These are phyloP conservation scores for Erucastrum elatum DNA, from an alignment of 345 rosid species.

Conservation along the genomic window DNA sequence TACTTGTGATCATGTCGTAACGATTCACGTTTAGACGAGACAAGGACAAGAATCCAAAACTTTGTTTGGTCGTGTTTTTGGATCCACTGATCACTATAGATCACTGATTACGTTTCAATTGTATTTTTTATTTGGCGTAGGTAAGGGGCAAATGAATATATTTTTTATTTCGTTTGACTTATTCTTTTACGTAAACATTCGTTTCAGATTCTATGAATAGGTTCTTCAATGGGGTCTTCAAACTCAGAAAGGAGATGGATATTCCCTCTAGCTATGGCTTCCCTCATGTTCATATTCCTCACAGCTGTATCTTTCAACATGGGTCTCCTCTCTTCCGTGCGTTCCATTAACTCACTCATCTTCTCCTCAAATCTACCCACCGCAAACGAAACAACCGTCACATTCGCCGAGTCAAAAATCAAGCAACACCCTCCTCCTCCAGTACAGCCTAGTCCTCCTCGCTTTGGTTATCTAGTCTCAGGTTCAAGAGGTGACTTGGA, in stretches of 20 bases:
- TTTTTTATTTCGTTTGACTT: neutral
- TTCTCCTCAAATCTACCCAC: slow-evolving; percentile 49
- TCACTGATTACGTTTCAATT: neutral
- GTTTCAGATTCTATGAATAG: slow-evolving; percentile 31
- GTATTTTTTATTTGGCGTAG: slow-evolving; percentile 8
- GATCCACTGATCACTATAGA: neutral
- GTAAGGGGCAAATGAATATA: slow-evolving; percentile 4
- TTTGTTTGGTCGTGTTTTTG: neutral
- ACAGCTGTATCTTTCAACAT: slow-evolving; percentile 82
- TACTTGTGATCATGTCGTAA: slow-evolving; percentile 25
- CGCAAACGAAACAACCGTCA: slow-evolving; percentile 36
- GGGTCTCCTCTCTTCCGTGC: slow-evolving; percentile 79
- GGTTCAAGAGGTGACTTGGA: slow-evolving; percentile 94
- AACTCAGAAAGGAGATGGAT: slow-evolving; percentile 93
- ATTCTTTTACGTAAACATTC: neutral
- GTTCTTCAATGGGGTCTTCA: slow-evolving; percentile 53
- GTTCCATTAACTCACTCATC: slow-evolving; percentile 69
- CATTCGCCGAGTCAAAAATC: slow-evolving; percentile 60
- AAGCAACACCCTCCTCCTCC: slow-evolving; percentile 42
- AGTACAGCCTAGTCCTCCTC: slow-evolving; percentile 49
- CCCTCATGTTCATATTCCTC: slow-evolving; percentile 71
- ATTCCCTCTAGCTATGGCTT: slow-evolving; percentile 77
- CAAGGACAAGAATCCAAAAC: neutral
- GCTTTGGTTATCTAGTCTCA: slow-evolving; percentile 91
- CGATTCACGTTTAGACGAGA: slow-evolving; percentile 6